These are phyloP conservation scores for Parascedosporium putredinis DNA, from an alignment of 2,329 filamentous ascomycete genomes.

Conservation along the genomic window DNA sequence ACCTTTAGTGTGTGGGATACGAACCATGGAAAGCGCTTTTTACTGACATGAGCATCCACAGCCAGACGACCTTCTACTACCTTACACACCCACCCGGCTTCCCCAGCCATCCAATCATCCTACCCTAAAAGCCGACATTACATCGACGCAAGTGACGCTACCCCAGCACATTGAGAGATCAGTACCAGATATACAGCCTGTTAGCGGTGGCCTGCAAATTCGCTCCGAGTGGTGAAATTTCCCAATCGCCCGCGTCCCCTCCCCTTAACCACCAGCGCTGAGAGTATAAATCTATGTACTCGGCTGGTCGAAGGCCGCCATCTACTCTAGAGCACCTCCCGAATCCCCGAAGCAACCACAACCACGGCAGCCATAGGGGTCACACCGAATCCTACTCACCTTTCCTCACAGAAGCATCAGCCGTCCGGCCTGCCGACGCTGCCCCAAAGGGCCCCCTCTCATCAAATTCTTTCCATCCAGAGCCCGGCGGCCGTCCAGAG, in stretches of 20 bases:
- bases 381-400: conserved; percentile 5
- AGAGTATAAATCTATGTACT: conserved; percentile 4
- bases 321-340: not conserved
- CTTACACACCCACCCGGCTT: conserved; percentile 2
- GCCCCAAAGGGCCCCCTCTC: conserved; percentile 43
- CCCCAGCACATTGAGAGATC: not conserved
- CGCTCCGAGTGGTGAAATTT: not conserved
- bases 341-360: not conserved
- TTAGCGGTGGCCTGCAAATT: conserved; percentile 1
- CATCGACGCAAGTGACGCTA: not conserved
- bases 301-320: not conserved
- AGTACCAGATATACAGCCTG: not conserved
- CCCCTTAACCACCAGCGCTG: too few relatives aligned
- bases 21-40: conserved; percentile 1
- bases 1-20: not conserved
- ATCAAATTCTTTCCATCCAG: conserved; percentile 50
- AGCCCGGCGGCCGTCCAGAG: conserved; percentile 61
- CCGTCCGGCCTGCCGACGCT: conserved; percentile 23
- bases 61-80: conserved; percentile 3
- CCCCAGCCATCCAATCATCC: conserved; percentile 6
- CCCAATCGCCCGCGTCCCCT: not conserved
- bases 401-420: conserved; percentile 9
- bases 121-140: conserved; percentile 3
- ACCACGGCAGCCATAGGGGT: conserved; percentile 7
- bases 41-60: conserved; percentile 5